phyloP scores from a whole-genome alignment of 176 grass and related monocot genomes.

The Raddia guianensis region DNA sequence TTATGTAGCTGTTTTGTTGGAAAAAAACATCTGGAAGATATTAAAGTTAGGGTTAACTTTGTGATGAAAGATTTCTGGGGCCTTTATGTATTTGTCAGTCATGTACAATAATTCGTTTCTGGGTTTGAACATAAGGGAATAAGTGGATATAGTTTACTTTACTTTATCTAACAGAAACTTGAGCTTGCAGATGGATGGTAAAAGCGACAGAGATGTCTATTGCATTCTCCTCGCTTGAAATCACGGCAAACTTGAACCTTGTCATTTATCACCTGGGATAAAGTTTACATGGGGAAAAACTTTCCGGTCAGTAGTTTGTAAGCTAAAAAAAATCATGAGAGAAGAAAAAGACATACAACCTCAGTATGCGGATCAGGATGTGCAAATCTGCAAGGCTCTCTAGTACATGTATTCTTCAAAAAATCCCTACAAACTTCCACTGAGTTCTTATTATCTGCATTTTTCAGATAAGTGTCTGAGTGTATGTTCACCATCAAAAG shows the following conservation, averaged over 20 bases:
- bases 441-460: constrained; percentile 42
- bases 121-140: background rate
- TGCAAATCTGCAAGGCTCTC: constrained; percentile 65
- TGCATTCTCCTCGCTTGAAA: constrained; percentile 66
- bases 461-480: constrained; percentile 19
- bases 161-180: constrained; percentile 55
- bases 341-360: constrained; percentile 37
- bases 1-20: constrained; percentile 28
- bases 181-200: constrained; percentile 57
- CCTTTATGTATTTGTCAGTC: constrained; percentile 2
- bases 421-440: constrained; percentile 63
- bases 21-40: background rate
- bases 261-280: constrained; percentile 42
- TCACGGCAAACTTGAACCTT: constrained; percentile 76
- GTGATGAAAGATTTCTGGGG: background rate
- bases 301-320: constrained; percentile 25
- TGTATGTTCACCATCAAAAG: background rate
- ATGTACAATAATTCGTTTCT: constrained; percentile 22
- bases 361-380: constrained; percentile 50
- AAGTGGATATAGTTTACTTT: constrained; percentile 50
- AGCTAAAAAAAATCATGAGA: background rate
- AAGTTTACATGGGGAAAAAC: constrained; percentile 1
- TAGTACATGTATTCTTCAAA: constrained; percentile 70
- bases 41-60: constrained; percentile 34
- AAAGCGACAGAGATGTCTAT: constrained; percentile 59